Evolutionary conservation across 1,139 yeast genomes (phyloP).

Genomic region (Magnusiomyces starmeri): DNA sequence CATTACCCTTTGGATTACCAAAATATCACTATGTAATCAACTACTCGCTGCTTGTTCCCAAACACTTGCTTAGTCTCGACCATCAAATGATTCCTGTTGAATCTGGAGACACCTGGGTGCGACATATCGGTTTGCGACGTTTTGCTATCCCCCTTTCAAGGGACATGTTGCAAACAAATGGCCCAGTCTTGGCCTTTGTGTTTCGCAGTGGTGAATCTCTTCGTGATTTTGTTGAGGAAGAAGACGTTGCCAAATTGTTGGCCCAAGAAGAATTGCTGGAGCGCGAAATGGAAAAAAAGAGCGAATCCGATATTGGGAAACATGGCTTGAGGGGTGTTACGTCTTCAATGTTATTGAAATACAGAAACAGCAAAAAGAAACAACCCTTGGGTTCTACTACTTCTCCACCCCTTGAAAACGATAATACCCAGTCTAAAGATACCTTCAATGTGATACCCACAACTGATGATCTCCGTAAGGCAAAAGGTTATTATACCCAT

Average conservation of each 20-base stretch:
- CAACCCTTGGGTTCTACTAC: too few species aligned
- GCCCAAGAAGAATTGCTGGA: not conserved
- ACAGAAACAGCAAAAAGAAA: not conserved
- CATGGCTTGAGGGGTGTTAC: not conserved
- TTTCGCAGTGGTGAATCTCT: conserved; percentile 19
- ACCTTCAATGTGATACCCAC: not conserved
- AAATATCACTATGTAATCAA: conserved; percentile 21
- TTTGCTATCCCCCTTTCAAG: conserved; percentile 20
- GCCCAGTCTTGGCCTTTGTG: conserved; percentile 22
- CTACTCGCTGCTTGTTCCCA: conserved; percentile 22
- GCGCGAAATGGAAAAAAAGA: not conserved
- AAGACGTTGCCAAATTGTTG: not conserved
- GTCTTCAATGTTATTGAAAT: not conserved
- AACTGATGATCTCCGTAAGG: not conserved
- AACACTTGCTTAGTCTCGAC: conserved; percentile 2
- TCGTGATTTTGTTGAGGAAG: conserved; percentile 11
- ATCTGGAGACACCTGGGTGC: conserved; percentile 20
- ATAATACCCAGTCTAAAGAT: not conserved
- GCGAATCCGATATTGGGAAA: not conserved
- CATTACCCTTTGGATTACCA: conserved; percentile 25
- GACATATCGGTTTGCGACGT: conserved; percentile 17
- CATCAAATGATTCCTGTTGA: conserved; percentile 13
- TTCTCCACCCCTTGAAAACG: not conserved
- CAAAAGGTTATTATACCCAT: conserved; percentile 8
- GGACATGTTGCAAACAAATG: conserved; percentile 16